Evolutionary conservation across 768 basidiomycete genomes (phyloP).

Genomic region (Lentinula edodes): DNA sequence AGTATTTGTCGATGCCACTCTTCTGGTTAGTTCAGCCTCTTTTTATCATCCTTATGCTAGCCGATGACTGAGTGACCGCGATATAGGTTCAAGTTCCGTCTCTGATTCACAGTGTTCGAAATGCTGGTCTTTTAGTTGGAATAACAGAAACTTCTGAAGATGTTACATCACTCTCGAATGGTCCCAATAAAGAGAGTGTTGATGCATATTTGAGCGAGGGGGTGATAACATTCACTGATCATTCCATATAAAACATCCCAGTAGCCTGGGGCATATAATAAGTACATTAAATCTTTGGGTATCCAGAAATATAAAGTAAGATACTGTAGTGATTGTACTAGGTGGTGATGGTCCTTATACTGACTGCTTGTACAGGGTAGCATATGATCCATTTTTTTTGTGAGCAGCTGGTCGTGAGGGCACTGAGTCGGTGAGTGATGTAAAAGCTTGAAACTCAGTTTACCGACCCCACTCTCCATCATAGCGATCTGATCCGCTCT

Average conservation of each 20-base stretch:
- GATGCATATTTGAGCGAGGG: conserved; percentile 68
- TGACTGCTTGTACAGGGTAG: conserved; percentile 64
- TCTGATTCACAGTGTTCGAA: conserved; percentile 82
- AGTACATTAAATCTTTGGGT: not conserved
- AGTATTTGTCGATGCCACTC: conserved; percentile 79
- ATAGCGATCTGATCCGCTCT: conserved; percentile 83
- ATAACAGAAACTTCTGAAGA: conserved; percentile 60
- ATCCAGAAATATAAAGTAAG: not conserved
- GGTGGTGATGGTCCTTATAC: conserved; percentile 31
- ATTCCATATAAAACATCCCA: conserved; percentile 12
- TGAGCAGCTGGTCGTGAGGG: conserved; percentile 61
- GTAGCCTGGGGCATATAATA: not conserved
- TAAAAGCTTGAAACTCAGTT: conserved; percentile 6
- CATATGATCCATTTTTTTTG: conserved; percentile 59
- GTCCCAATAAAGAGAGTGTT: conserved; percentile 41
- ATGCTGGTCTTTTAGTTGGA: conserved; percentile 82
- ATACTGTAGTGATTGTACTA: not conserved
- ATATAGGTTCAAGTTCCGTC: conserved; percentile 81
- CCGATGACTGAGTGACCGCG: conserved; percentile 10
- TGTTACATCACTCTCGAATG: conserved; percentile 27
- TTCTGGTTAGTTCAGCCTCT: conserved; percentile 53
- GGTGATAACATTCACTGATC: conserved; percentile 63
- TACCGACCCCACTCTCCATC: conserved; percentile 69
- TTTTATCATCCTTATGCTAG: conserved; percentile 9
- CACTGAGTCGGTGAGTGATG: conserved; percentile 18